Percentiles rank a stretch among this genome's conserved stretches.
These are phyloP conservation scores for Fraxinus greggii DNA, from an alignment of 305 asterid genomes.

Conservation along the genomic window DNA sequence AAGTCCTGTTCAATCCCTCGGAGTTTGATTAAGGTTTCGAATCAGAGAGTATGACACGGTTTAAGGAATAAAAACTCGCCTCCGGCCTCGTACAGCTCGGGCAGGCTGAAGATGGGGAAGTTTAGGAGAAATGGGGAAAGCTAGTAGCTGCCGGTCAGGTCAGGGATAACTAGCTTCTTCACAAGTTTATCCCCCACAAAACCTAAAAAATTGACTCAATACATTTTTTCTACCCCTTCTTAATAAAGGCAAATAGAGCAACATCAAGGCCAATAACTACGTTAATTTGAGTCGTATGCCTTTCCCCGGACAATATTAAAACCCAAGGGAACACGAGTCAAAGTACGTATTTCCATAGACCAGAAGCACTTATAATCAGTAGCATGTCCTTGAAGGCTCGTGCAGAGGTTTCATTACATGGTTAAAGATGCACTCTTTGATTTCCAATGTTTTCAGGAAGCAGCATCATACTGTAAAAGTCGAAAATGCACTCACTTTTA, in stretches of 20 bases:
- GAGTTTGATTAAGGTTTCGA: neutral
- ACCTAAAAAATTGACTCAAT: neutral
- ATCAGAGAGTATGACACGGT: neutral
- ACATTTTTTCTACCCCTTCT: neutral
- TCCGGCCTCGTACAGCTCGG: no score
- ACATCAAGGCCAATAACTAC: neutral
- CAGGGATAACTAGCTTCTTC: neutral
- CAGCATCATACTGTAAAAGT: neutral
- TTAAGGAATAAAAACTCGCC: no score
- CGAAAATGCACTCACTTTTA: neutral
- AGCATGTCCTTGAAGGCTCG: neutral
- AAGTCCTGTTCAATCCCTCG: neutral
- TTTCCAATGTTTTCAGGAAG: conserved; percentile 36
- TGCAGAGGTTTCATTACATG: conserved; percentile 24
- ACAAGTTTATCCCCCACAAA: neutral
- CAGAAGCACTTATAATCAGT: neutral
- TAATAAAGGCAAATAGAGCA: neutral
- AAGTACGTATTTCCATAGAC: neutral
- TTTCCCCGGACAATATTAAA: neutral
- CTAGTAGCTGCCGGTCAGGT: no score
- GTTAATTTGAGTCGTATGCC: neutral
- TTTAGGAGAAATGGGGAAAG: no score
- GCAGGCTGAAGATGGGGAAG: no score
- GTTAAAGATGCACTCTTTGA: conserved; percentile 63
- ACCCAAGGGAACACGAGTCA: neutral